Evolutionary conservation across 2,329 filamentous ascomycete genomes (phyloP), one percentile per base, ranked within the genome.

Genomic region (Hypoxylon sp.): DNA sequence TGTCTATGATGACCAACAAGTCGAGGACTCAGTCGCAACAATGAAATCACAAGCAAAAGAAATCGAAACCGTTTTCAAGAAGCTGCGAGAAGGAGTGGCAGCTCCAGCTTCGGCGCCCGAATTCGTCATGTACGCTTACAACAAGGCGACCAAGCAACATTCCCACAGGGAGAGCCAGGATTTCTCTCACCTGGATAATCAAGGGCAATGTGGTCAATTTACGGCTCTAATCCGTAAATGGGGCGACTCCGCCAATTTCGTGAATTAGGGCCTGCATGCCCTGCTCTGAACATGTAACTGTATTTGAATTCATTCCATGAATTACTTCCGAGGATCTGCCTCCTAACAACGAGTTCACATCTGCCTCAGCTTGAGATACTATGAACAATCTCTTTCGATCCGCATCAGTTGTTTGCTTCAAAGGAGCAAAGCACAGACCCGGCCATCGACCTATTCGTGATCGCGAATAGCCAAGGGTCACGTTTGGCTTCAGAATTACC

Each of bases 21-120:
- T 78, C 4, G 76, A 79, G 42, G 72, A 75, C 6, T 77, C 75
- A 1, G 72, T 79, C 17, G 65, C 67, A 4, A 66, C 74, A 3
- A 70, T 78, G 5, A 68, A 68, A 29, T 64, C 66, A 0, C 74
- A 79, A 52, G 63, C 63, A 42, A 62, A 69, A 27, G 71, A 74
- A 32, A 67, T 76, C 15, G 55, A 67, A 42, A 59, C 67, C 2
- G 54, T 70, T n/a, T 75, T 76, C 21, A 50, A 46, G n/a, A 37
- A 67, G 6, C 65, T 77, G 4, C 69, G 69, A 7, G 56, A 74
- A 24, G 65, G 64, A 1, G 44, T 60, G 3, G 53, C n/a, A 1
- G n/a, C 13, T 6, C 53, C 60, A 6, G 29, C 59, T 11, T 52
- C 62, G 0, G 69, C 73, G 3, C 62, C 70, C 0, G 75, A 76